Conservation (phyloP, 2,329 filamentous ascomycete species). For the Ascochyta koolunga region DNA sequence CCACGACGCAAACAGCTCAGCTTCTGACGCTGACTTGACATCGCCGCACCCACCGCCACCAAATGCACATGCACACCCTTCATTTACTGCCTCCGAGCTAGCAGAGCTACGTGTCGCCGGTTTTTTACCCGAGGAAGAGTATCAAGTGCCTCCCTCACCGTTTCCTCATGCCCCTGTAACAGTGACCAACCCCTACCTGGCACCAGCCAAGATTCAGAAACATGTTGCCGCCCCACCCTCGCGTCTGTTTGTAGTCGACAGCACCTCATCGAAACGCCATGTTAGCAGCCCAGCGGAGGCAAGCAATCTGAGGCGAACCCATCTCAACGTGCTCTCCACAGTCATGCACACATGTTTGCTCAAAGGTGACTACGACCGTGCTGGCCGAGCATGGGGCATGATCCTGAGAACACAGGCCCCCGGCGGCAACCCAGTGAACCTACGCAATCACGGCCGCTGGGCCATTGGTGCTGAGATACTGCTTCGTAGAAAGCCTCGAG, state of each 20-base stretch:
- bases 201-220: slow-evolving; percentile 40
- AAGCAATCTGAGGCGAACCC: slow-evolving; percentile 53
- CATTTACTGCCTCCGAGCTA: slow-evolving; percentile 29
- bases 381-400: slow-evolving; percentile 76
- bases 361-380: slow-evolving; percentile 71
- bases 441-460: slow-evolving; percentile 76
- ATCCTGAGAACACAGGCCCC: slow-evolving; percentile 67
- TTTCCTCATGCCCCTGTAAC: slow-evolving; percentile 53
- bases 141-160: slow-evolving; percentile 48
- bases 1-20: not conserved
- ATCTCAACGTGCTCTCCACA: slow-evolving; percentile 71
- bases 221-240: slow-evolving; percentile 51
- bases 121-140: slow-evolving; percentile 44
- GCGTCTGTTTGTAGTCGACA: slow-evolving; percentile 46
- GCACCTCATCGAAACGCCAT: slow-evolving; percentile 3
- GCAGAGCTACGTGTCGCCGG: slow-evolving; percentile 50
- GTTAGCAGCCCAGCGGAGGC: slow-evolving; percentile 15
- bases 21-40: slow-evolving; percentile 6
- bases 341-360: slow-evolving; percentile 76
- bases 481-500: slow-evolving; percentile 59
- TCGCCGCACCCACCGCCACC: slow-evolving; percentile 1
- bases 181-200: slow-evolving; percentile 21
- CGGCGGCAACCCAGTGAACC: slow-evolving; percentile 64
- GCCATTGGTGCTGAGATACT: slow-evolving; percentile 84
- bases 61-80: slow-evolving; percentile 24